Evolutionary conservation across 352 stramenopile genomes (phyloP).

Genomic region (Pythium apleroticum): DNA sequence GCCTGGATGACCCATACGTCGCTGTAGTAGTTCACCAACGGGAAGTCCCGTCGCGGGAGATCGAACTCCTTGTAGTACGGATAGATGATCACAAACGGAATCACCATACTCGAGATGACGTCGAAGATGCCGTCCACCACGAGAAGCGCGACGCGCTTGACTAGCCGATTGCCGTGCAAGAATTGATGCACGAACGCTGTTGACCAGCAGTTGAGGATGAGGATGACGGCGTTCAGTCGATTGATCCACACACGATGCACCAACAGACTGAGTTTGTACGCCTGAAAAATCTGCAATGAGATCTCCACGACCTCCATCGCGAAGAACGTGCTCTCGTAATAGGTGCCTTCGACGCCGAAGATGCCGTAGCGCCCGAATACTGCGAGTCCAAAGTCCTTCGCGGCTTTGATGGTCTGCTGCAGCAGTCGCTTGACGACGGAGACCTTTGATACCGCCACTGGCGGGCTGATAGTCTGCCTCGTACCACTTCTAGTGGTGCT

Average conservation of each 20-base stretch:
- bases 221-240: constrained; percentile 17
- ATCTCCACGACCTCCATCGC: constrained; percentile 8
- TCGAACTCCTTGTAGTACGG: constrained; percentile 25
- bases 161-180: background rate
- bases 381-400: background rate
- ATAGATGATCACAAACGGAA: constrained; percentile 23
- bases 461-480: background rate
- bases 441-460: background rate
- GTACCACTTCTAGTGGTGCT: background rate
- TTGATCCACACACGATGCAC: constrained; percentile 22
- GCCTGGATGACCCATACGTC: constrained; percentile 28
- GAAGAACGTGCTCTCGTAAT: constrained; percentile 12
- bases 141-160: background rate
- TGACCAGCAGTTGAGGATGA: constrained; percentile 14
- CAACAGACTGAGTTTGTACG: constrained; percentile 17
- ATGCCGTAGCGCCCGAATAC: background rate
- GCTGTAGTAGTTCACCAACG: constrained; percentile 21
- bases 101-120: constrained; percentile 17
- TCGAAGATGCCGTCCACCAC: constrained; percentile 21
- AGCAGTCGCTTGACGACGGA: background rate
- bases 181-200: constrained; percentile 8
- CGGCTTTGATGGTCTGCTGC: background rate
- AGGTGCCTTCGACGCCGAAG: constrained; percentile 7
- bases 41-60: constrained; percentile 12
- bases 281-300: constrained; percentile 16